Percentiles rank a stretch among this genome's conserved stretches.
These are phyloP conservation scores for Picocystis sp. DNA, from an alignment of 163 green algal genomes.

Conservation along the genomic window DNA sequence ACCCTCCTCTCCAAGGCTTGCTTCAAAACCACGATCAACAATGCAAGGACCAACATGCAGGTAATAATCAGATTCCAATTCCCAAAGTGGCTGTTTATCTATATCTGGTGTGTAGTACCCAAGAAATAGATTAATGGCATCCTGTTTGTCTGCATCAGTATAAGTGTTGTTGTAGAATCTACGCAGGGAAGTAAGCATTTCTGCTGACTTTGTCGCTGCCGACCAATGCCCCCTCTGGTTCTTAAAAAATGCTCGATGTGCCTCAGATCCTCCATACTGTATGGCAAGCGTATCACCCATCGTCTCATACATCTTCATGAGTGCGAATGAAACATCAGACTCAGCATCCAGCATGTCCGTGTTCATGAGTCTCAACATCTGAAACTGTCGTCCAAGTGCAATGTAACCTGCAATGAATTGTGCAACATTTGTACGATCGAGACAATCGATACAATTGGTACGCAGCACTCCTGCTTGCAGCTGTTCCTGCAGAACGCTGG, in stretches of 20 bases:
- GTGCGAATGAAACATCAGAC: slow-evolving; percentile 36
- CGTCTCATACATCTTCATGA: slow-evolving; percentile 72
- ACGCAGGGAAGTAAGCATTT: slow-evolving; percentile 54
- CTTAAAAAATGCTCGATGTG: slow-evolving; percentile 51
- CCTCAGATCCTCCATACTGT: slow-evolving; percentile 75
- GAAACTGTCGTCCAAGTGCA: slow-evolving; percentile 68
- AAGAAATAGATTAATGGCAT: slow-evolving; percentile 78
- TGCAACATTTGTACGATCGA: slow-evolving; percentile 92
- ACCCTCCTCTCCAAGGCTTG: no score
- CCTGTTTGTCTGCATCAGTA: slow-evolving; percentile 78
- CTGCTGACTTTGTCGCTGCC: slow-evolving; percentile 38
- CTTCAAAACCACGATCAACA: no score
- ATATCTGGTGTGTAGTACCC: slow-evolving; percentile 25
- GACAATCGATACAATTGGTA: slow-evolving; percentile 93
- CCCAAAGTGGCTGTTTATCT: slow-evolving; percentile 51
- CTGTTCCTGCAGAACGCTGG: background rate
- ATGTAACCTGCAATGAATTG: slow-evolving; percentile 72
- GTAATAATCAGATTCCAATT: slow-evolving; percentile 71
- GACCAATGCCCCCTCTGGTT: slow-evolving; percentile 61
- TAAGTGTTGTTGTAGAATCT: slow-evolving; percentile 65
- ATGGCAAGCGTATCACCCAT: slow-evolving; percentile 62
- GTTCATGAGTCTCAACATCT: slow-evolving; percentile 41
- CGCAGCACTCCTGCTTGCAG: slow-evolving; percentile 21
- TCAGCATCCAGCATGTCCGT: slow-evolving; percentile 23
- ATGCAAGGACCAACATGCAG: slow-evolving; percentile 33